These are phyloP conservation scores for Ceratobasidium sp. DNA, from an alignment of 1,284 basidiomycete species.

Conservation along the genomic window DNA sequence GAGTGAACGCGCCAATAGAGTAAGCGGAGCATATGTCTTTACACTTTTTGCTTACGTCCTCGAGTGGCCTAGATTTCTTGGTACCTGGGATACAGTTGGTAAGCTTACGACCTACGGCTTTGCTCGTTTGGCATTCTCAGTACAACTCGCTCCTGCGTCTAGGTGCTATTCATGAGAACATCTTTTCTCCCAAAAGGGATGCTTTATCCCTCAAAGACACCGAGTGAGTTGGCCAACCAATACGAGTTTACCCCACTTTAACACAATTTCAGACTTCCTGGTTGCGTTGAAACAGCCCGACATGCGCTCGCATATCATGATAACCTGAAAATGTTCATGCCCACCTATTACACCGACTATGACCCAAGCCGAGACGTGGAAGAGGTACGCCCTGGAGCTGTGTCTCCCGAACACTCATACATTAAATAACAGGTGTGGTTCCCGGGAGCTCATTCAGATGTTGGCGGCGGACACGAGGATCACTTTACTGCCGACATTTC, in stretches of 20 bases:
- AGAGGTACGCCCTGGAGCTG: neutral
- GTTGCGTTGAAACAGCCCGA: conserved; percentile 34
- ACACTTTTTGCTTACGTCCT: neutral
- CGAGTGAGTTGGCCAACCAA: neutral
- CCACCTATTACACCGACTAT: conserved; percentile 7
- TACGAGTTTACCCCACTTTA: neutral
- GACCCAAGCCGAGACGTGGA: neutral
- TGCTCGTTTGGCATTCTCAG: too few relatives aligned
- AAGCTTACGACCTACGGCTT: neutral
- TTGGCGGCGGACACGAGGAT: conserved; percentile 46
- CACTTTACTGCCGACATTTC: conserved; percentile 45
- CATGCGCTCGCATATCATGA: conserved; percentile 45
- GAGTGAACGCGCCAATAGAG: conserved; percentile 7
- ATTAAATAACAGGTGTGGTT: conserved; percentile 40
- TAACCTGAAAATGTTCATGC: conserved; percentile 28
- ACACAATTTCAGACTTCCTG: conserved; percentile 17
- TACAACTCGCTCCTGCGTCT: too few relatives aligned
- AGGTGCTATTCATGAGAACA: conserved; percentile 18
- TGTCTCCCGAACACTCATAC: neutral
- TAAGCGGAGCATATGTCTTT: neutral
- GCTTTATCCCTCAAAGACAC: conserved; percentile 8
- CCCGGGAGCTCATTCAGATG: conserved; percentile 46
- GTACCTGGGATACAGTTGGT: conserved; percentile 37
- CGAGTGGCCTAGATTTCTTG: conserved; percentile 1
- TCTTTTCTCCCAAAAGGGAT: conserved; percentile 18